Evolutionary conservation across 306 rosid species (phyloP).

Genomic region (Fagus crenata): DNA sequence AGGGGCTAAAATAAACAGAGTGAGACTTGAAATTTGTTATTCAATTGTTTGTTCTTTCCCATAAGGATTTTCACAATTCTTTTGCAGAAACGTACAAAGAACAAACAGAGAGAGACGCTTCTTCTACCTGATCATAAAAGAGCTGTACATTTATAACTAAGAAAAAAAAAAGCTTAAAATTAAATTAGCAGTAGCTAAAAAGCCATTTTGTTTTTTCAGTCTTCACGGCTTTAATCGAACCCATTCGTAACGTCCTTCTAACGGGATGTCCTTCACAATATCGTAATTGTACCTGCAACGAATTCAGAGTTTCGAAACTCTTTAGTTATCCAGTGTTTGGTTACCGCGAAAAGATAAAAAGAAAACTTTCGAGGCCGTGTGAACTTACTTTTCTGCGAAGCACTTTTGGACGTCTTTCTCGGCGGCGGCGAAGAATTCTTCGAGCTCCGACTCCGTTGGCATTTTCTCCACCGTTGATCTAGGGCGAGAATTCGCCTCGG

Average conservation of each 20-base stretch:
- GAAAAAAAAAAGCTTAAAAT: conserved; percentile 22
- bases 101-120: conserved; percentile 34
- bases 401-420: conserved; percentile 65
- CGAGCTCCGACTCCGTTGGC: conserved; percentile 68
- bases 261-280: conserved; percentile 61
- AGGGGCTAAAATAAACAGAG: conserved; percentile 32
- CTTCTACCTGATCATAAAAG: conserved; percentile 17
- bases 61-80: conserved; percentile 34
- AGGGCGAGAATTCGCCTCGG: conserved; percentile 42
- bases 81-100: conserved; percentile 44
- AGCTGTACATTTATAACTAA: conserved; percentile 39
- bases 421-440: conserved; percentile 69
- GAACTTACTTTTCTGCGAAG: conserved; percentile 61
- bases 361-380: background rate
- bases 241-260: conserved; percentile 96
- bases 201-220: background rate
- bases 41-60: conserved; percentile 38
- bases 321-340: conserved; percentile 8
- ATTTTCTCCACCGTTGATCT: conserved; percentile 37
- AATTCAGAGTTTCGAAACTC: conserved; percentile 11
- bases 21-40: conserved; percentile 19
- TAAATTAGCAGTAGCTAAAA: conserved; percentile 34
- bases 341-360: conserved; percentile 12
- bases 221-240: conserved; percentile 62
- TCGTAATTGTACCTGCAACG: conserved; percentile 80